Conservation (phyloP, 2,329 filamentous ascomycete species). For the Colletotrichum falcatum region DNA sequence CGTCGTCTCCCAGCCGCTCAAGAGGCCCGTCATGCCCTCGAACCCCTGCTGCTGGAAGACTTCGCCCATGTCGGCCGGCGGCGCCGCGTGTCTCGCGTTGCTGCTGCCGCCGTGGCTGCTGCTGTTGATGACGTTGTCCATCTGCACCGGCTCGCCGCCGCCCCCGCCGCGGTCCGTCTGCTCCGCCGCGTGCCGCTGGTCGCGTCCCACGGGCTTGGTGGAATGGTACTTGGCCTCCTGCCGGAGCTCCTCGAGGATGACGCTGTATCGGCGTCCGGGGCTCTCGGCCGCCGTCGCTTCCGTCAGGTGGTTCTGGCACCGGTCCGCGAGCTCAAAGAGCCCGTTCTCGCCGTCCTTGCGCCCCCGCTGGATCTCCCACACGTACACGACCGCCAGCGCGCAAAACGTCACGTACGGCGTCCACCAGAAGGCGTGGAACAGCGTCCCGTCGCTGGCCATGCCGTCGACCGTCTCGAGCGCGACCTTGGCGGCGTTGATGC, state of each 20-base stretch:
- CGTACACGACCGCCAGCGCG: conserved; percentile 65
- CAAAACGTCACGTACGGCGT: conserved; percentile 67
- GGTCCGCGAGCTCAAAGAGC: conserved; percentile 49
- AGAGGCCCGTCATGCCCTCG: conserved; percentile 36
- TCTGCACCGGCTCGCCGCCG: conserved; percentile 8
- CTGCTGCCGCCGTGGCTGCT: neutral
- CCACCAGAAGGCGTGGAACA: conserved; percentile 61
- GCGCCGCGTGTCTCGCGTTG: conserved; percentile 12
- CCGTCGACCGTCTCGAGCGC: conserved; percentile 59
- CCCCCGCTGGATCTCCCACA: conserved; percentile 57
- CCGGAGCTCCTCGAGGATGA: conserved; percentile 65
- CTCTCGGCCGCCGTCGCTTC: conserved; percentile 53
- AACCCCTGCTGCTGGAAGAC: conserved; percentile 32
- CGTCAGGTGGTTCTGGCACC: conserved; percentile 59
- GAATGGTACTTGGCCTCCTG: conserved; percentile 49
- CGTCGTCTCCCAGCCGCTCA: conserved; percentile 47
- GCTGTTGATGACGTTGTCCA: neutral
- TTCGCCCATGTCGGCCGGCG: conserved; percentile 28
- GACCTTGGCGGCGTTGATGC: conserved; percentile 59
- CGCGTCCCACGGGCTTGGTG: conserved; percentile 5
- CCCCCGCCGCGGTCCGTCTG: neutral
- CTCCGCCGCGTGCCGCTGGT: neutral
- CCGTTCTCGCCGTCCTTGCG: conserved; percentile 25
- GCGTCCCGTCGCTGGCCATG: conserved; percentile 50
- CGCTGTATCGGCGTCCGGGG: conserved; percentile 61